Evolutionary conservation across 371 early-diverging fungal genomes (phyloP), one percentile per base, ranked within the genome.

Genomic region (Dichotomocladium elegans): DNA sequence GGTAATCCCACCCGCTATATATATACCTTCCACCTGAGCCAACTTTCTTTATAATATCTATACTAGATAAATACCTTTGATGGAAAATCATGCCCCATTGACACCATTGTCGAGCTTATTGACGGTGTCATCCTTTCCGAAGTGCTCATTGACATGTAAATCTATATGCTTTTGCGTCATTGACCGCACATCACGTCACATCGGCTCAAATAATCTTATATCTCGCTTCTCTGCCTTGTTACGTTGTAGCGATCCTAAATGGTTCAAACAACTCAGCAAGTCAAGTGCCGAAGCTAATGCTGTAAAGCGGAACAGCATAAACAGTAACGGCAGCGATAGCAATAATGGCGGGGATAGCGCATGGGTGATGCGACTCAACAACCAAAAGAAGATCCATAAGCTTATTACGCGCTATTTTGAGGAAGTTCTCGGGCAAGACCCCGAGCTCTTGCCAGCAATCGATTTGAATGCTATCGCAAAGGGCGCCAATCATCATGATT

Each of bases 291-390:
- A n/a, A n/a, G n/a, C n/a, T n/a, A n/a, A 68, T 17, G 35, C 11
- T 11, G 35, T 14, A 35, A 35, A 17, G 15, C 35, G 35, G 81
- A 3, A 73, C 81, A 9, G 19, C 14, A 19, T 15, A 6, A 31
- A 31, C 15, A 37, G 27, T 21, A 11, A 37, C 55, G 53, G 35
- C 6, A 49, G 70, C 77, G 21, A 67, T 81, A 4, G 71, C 81
- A 12, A 47, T 37, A 42, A 47, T 27, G 19, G 14, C 37, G 26
- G 27, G 33, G 42, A 41, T 28, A 85, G 85, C 63, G 92, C 89
- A 71, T 97, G 96, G 98, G 92, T 95, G 4, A 69, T 88, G 42
- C 88, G 87, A 53, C 87, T 92, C 71, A 95, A 94, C 68, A 90
- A 88, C 54, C 85, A 94, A 41, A 93, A 95, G 66, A 88, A 86